Base-by-base conservation (phyloP, 306 rosid species). In the Cucurbita moschata region DNA sequence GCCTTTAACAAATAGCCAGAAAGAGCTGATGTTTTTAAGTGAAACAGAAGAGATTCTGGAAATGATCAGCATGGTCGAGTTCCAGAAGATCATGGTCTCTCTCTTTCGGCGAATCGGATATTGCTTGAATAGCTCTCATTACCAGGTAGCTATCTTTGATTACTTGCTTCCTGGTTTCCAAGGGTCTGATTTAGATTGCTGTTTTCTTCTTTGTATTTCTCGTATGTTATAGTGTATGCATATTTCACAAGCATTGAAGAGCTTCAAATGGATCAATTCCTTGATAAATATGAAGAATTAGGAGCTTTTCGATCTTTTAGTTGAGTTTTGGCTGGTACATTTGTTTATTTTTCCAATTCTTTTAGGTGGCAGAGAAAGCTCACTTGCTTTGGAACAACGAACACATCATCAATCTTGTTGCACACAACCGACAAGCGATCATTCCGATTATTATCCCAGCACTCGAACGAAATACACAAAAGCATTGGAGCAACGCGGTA, bases 1-100 rank as follows among this genome's bases (percentile, higher is more conserved):
- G 99, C 99, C 99, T 2, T 73, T 95, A 49, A 91, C 97, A 69
- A 91, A 87, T 83, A 95, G 99, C 87, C 97, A 95, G 83, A 95
- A 95, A 87, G 96, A 95, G 91, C 87, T 95, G 65, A 91, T 95
- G 97, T 95, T 95, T 58, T 77, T 95, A 72, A 92, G 99, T 71
- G 99, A 95, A 83, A 81, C 91, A 82, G 97, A 95, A 87, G 99
- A 89, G 85, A 68, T 95, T 82, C 77, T 95, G 87, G 99, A 95
- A 82, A 86, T 89, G 92, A 89, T 92, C 51, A 84, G 82, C 82
- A 84, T 87, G 99, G 82, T 73, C 35, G 99, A 95, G 80, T 91
- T 95, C 77, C 92, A 91, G 80, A 91, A 83, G 91, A 59, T 89
- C 59, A 88, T 95, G 97, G 80, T 79, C 55, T 96, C 96, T 18